phyloP scores from a whole-genome alignment of 345 rosid species.

The Rubroshorea leprosula region DNA sequence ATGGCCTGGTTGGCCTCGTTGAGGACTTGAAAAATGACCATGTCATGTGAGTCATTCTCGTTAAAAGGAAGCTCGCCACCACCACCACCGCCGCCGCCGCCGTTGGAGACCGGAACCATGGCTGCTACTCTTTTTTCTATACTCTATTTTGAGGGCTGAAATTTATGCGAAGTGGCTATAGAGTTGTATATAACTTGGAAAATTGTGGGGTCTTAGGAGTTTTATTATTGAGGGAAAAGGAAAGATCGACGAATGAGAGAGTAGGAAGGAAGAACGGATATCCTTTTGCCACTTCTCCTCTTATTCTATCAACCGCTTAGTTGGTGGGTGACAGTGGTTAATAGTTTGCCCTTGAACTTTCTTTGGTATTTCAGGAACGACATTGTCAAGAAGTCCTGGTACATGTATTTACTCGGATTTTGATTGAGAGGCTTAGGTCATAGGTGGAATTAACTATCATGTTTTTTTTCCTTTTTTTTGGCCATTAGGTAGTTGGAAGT shows the following conservation, averaged over 20 bases:
- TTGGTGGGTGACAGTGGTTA: not conserved
- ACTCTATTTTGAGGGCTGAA: constrained; percentile 2
- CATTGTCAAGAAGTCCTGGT: too few relatives aligned
- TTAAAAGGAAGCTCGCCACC: constrained; percentile 41
- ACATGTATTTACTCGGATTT: too few relatives aligned
- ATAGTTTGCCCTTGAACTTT: not conserved
- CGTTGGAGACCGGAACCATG: constrained; percentile 3
- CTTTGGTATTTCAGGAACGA: not conserved
- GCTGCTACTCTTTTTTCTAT: too few relatives aligned
- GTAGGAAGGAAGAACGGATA: not conserved
- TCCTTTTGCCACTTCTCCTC: not conserved
- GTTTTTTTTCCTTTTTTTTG: too few relatives aligned
- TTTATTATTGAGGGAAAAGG: not conserved
- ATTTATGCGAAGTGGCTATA: not conserved
- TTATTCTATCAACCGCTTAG: not conserved
- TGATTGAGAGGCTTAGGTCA: too few relatives aligned
- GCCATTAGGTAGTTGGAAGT: too few relatives aligned
- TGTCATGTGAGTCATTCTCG: constrained; percentile 66
- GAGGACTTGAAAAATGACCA: constrained; percentile 55
- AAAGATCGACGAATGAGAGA: not conserved
- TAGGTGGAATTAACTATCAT: too few relatives aligned
- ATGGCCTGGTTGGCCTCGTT: constrained; percentile 25
- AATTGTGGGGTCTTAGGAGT: constrained; percentile 9
- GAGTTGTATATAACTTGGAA: constrained; percentile 6
- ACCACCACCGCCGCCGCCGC: not conserved